Base-by-base conservation (phyloP, 2,329 filamentous ascomycete genomes). In the Elsinoe batatas region DNA sequence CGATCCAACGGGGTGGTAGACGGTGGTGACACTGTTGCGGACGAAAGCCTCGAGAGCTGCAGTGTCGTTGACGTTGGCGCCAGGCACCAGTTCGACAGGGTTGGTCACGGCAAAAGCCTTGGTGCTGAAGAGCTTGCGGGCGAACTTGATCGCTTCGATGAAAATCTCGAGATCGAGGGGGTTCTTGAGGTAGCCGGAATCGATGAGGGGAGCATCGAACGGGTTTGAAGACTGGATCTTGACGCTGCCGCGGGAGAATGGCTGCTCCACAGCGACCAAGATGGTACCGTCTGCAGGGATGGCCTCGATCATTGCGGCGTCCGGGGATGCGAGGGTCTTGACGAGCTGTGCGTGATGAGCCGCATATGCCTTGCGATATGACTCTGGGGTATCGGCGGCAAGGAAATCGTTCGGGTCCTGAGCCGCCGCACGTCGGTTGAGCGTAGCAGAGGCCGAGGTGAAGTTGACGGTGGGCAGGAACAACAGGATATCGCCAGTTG, bases 1-100 rank as follows among this genome's bases (percentile, higher is more conserved):
- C n/a, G 74, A 79, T 11, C 79, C 76, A 1, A 70, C 65, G 0
- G 75, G 71, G 62, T 81, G 78, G 60, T 75, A 79, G 49, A 73
- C 74, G 0, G 73, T 75, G 12, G 65, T 66, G n/a, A 71, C 62
- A 5, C 58, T 58, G 10, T 56, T 58, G 13, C 63, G 61, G 40
- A 70, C 62, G 56, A 63, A 61, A 32, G 62, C 54, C 40, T 65
- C 47, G 5, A 68, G 56, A 11, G 32, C 32, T 10, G 47, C 47
- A 10, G 61, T 63, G 15, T 65, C 64, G 30, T 63, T 64, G n/a
- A 65, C 64, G 26, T 65, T 62, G 8, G 59, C 30, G 0, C 61
- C 49, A 3, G 68, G 68, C 26, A 54, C 59, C 13, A 58, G 15
- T 20, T 63, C 61, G 2, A 58, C 56, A 1, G 65, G 64, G 11